phyloP scores from a whole-genome alignment of 2,329 filamentous ascomycete genomes.

The Cladophialophora exuberans region DNA sequence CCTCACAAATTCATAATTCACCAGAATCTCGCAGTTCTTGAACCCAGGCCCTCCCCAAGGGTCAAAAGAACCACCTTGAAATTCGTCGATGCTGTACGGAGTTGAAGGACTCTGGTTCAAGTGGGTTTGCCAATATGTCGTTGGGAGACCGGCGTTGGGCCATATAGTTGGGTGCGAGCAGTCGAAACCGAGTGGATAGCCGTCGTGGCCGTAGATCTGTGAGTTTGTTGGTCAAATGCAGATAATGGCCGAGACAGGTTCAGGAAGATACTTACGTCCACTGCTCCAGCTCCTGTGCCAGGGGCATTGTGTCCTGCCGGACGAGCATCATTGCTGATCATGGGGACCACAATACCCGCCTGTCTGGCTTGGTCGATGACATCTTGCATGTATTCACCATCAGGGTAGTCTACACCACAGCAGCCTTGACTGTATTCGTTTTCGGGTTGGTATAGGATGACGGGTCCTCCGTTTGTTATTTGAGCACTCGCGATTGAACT shows the following conservation, averaged over 20 bases:
- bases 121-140: slow-evolving; percentile 31
- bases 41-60: slow-evolving; percentile 27
- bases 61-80: slow-evolving; percentile 33
- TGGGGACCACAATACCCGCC: slow-evolving; percentile 72
- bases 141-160: slow-evolving; percentile 33
- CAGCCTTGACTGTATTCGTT: slow-evolving; percentile 68
- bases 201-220: slow-evolving; percentile 66
- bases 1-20: slow-evolving; percentile 74
- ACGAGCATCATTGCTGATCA: slow-evolving; percentile 75
- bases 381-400: slow-evolving; percentile 70
- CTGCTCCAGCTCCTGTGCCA: slow-evolving; percentile 57
- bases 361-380: slow-evolving; percentile 69
- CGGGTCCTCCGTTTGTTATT: slow-evolving; percentile 79
- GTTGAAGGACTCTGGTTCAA: slow-evolving; percentile 34
- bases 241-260: too few relatives aligned
- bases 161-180: slow-evolving; percentile 32
- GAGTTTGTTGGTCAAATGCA: too few relatives aligned
- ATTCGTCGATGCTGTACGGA: slow-evolving; percentile 35
- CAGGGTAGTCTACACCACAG: slow-evolving; percentile 26
- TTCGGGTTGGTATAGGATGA: slow-evolving; percentile 73
- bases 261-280: too few relatives aligned
- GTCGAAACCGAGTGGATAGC: slow-evolving; percentile 35
- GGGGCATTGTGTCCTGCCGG: slow-evolving; percentile 65
- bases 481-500: slow-evolving; percentile 72
- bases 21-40: slow-evolving; percentile 62